Conservation (phyloP, 1,284 basidiomycete species). For the Gomphus bonarii region DNA sequence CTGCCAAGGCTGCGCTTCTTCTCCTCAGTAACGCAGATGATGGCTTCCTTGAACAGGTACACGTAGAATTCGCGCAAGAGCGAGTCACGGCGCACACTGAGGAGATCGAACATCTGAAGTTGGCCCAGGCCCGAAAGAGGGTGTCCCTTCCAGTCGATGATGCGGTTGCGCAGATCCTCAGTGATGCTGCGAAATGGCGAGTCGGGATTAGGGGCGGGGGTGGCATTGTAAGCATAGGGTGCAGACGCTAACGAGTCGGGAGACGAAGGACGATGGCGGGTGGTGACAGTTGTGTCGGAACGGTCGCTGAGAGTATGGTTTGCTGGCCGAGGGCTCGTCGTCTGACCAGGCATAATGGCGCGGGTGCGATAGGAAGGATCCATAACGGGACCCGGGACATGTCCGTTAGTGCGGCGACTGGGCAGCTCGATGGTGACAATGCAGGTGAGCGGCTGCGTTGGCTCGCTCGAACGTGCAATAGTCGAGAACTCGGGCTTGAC, state of each 20-base stretch:
- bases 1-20: slow-evolving; percentile 72
- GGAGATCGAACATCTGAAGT: slow-evolving; percentile 83
- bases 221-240: slow-evolving; percentile 9
- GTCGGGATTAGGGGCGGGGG: slow-evolving; percentile 34
- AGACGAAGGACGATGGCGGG: slow-evolving; percentile 12
- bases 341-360: not conserved
- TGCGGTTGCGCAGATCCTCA: slow-evolving; percentile 77
- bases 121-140: slow-evolving; percentile 79
- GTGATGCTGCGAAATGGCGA: slow-evolving; percentile 74
- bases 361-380: slow-evolving; percentile 28
- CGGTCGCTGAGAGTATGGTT: slow-evolving; percentile 17
- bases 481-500: slow-evolving; percentile 83
- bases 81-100: slow-evolving; percentile 79
- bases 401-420: slow-evolving; percentile 45
- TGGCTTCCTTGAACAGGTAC: slow-evolving; percentile 92
- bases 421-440: slow-evolving; percentile 87
- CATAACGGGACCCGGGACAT: slow-evolving; percentile 50
- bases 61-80: slow-evolving; percentile 89
- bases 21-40: slow-evolving; percentile 94
- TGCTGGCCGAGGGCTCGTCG: not conserved
- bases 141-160: slow-evolving; percentile 92
- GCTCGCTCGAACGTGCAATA: slow-evolving; percentile 62
- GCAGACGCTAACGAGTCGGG: slow-evolving; percentile 11
- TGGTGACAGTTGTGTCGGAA: slow-evolving; percentile 17
- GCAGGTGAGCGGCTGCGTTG: slow-evolving; percentile 76